A percentile compares a stretch with the other conserved stretches of the same genome.
Conservation (phyloP, 208 protist genomes). For the Wallacemonas sp. region DNA sequence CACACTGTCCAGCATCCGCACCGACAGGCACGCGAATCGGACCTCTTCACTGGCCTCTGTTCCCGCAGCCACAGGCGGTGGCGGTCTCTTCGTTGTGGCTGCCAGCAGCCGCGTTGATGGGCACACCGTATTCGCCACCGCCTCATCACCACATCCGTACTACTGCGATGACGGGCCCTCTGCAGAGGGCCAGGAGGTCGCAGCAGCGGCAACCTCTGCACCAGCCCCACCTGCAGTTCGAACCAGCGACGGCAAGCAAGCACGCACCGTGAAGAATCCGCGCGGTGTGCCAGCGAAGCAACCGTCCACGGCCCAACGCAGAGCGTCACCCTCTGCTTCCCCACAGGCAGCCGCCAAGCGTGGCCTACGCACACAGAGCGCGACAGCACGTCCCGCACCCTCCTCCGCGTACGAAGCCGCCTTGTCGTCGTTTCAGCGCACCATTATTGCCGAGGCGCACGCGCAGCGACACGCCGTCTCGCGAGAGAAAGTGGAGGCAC, state of each 20-base stretch:
- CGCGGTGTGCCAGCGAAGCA: too few relatives aligned
- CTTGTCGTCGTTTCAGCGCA: slow-evolving; percentile 5
- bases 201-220: too few relatives aligned
- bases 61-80: not conserved
- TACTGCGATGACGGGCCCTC: too few relatives aligned
- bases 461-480: not conserved
- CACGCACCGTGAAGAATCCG: too few relatives aligned
- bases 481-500: not conserved
- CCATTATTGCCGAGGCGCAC: slow-evolving; percentile 9
- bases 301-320: not conserved
- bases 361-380: too few relatives aligned
- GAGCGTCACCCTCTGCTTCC: not conserved
- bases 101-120: not conserved
- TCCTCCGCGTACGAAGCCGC: slow-evolving; percentile 4
- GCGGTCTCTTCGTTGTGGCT: not conserved
- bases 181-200: too few relatives aligned
- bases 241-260: too few relatives aligned
- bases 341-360: too few relatives aligned
- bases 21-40: not conserved
- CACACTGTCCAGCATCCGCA: slow-evolving; percentile 15
- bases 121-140: not conserved
- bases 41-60: not conserved
- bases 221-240: too few relatives aligned
- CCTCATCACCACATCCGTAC: too few relatives aligned
- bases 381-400: too few relatives aligned